These are phyloP conservation scores for Triticum aestivum DNA, from an alignment of 176 grass and related monocot genomes.

Conservation along the genomic window IWGSC_CS_RefSeq_v2.1 NC_057807.1:460182288-460182787, in stretches of 20 bases:
- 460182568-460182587: conserved; percentile 25
- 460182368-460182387: conserved; percentile 43
- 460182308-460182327: conserved; percentile 45
- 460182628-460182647: neutral
- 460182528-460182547: conserved; percentile 35
- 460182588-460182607: conserved; percentile 2
- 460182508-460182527: conserved; percentile 14
- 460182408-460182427: conserved; percentile 57
- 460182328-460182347: conserved; percentile 42
- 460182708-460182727: conserved; percentile 34
- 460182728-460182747: conserved; percentile 45
- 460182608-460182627: neutral
- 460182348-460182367: conserved; percentile 29
- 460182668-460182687: conserved; percentile 64
- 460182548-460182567: conserved; percentile 46
- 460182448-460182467: conserved; percentile 75
- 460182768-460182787: conserved; percentile 34
- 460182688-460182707: conserved; percentile 41
- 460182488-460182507: conserved; percentile 63
- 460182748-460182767: conserved; percentile 42
- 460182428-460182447: conserved; percentile 84
- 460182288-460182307: conserved; percentile 65
- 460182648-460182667: conserved; percentile 19
- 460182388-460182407: conserved; percentile 85
- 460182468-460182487: conserved; percentile 51